These are phyloP conservation scores for Sporobolomyces phaffii DNA, from an alignment of 768 basidiomycete genomes.

Conservation along the genomic window DNA sequence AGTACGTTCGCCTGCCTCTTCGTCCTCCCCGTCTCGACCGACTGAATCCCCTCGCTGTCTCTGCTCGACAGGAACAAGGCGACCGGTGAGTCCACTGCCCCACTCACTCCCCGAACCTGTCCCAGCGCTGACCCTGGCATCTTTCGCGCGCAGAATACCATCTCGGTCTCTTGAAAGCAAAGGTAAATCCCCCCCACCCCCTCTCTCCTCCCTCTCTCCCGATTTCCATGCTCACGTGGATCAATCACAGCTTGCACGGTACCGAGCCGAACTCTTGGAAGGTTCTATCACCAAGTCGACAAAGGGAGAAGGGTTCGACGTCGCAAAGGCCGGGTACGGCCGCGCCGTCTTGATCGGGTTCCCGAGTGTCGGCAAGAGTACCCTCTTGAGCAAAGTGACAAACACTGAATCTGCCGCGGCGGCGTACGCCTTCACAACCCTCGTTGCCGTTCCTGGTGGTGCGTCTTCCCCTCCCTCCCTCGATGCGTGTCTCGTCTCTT, in stretches of 20 bases:
- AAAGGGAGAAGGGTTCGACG: conserved; percentile 47
- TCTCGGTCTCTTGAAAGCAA: conserved; percentile 68
- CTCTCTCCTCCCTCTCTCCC: neutral
- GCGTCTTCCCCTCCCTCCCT: neutral
- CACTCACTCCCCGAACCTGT: no score
- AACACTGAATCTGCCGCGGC: conserved; percentile 84
- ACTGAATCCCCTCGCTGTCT: neutral
- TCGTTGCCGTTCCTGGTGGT: conserved; percentile 78
- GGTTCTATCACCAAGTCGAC: conserved; percentile 78
- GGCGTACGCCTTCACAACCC: conserved; percentile 47
- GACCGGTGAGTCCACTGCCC: conserved; percentile 32
- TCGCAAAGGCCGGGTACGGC: conserved; percentile 38
- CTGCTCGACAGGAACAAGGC: conserved; percentile 77
- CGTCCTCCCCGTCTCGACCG: conserved; percentile 1
- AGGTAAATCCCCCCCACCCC: conserved; percentile 56
- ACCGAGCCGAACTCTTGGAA: conserved; percentile 90
- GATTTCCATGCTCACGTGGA: neutral
- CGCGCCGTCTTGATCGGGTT: conserved; percentile 75
- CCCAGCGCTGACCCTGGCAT: no score
- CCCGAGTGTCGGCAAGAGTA: conserved; percentile 93
- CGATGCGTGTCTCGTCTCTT: neutral
- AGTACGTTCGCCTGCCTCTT: conserved; percentile 53
- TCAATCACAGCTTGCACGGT: conserved; percentile 50
- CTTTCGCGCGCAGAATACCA: conserved; percentile 17
- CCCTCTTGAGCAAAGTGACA: conserved; percentile 82